Evolutionary conservation across 176 grass and related monocot genomes (phyloP), one percentile per base, ranked within the genome.

Genomic region (Bolboschoenus planiculmis): DNA sequence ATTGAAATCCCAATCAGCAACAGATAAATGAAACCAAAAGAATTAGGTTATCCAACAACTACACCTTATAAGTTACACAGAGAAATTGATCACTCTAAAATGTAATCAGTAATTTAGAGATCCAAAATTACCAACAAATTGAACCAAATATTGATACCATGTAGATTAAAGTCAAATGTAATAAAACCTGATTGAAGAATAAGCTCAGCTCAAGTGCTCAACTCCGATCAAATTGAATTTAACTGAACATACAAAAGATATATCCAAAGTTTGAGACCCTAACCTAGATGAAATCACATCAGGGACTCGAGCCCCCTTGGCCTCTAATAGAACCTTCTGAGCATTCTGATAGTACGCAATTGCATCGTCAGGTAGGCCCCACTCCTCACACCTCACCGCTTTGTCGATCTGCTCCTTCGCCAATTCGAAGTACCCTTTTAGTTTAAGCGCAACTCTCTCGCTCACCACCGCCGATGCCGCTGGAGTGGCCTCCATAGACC

Each of bases 401-500:
- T 95, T 98, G 82, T 98, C 89, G 87, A 95, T 98, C 90, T 93
- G 90, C 89, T 98, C 89, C 82, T 98, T 98, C 57, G 95, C 95
- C 66, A 98, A 85, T 33, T 95, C 95, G 85, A 98, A 98, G 85
- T 98, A 98, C 1, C 92, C 95, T 91, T 75, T 95, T 36, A 98
- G 89, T 88, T 93, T 98, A 48, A 98, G 81, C 33, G 87, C 92
- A 40, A 91, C 92, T 78, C 95, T 85, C 87, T 98, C 92, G 81
- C 88, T 86, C 29, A 95, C 90, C 79, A 93, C 92, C 20, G 88
- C 84, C 26, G 89, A 80, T 40, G 87, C 56, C 13, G 87, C 59
- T 50, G 86, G 72, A 57, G 83, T 10, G 23, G 79, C 75, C 24
- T 88, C 88, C 81, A 84, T 86, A 35, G 67, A 18, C 57, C 62